Evolutionary conservation across 345 rosid genomes (phyloP).

Genomic region (Melaleuca quinquenervia): DNA sequence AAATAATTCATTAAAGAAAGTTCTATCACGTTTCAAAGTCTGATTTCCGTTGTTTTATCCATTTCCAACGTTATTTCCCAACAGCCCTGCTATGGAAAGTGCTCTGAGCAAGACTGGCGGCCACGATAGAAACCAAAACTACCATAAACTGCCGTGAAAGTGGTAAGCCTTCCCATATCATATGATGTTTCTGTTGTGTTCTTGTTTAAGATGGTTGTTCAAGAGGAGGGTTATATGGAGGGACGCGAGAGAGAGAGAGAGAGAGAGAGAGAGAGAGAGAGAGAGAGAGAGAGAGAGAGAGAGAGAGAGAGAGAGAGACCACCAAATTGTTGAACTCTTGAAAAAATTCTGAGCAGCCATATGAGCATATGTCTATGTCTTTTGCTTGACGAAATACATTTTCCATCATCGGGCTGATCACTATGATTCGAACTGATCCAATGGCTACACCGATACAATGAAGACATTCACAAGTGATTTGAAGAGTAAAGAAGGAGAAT

Average conservation of each 20-base stretch:
- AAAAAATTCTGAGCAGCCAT: not conserved
- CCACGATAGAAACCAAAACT: not conserved
- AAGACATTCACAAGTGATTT: not conserved
- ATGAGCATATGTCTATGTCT: not conserved
- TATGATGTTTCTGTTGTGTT: not conserved
- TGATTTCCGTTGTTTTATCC: too few relatives aligned
- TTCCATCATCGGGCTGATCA: not conserved
- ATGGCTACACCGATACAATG: not conserved
- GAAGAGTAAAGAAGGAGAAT: too few relatives aligned
- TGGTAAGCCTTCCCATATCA: not conserved
- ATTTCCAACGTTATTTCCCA: too few relatives aligned
- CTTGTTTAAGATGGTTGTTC: not conserved
- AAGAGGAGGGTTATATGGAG: not conserved
- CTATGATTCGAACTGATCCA: not conserved
- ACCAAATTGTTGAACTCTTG: not conserved
- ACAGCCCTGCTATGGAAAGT: conserved; percentile 8
- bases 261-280: not conserved
- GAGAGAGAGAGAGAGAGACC: not conserved
- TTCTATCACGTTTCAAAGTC: too few relatives aligned
- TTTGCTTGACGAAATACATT: not conserved
- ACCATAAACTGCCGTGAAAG: not conserved
- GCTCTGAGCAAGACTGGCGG: conserved; percentile 11
- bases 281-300: too few relatives aligned
- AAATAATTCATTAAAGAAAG: too few relatives aligned
- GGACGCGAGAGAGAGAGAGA: not conserved